phyloP scores from a whole-genome alignment of 2,329 filamentous ascomycete genomes.

The Diaporthe longicolla region DNA sequence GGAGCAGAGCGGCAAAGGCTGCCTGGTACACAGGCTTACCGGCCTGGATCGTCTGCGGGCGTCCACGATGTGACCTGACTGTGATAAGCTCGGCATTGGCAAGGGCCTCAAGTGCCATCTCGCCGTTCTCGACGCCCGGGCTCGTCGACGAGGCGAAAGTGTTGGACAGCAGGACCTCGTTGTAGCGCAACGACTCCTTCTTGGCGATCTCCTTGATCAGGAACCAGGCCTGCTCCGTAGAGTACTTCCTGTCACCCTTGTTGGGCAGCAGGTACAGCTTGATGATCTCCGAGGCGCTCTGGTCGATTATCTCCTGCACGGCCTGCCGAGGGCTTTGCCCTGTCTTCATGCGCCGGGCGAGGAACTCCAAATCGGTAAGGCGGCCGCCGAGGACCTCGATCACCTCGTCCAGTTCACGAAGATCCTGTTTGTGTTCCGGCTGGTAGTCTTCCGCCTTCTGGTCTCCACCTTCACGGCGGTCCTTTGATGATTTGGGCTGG shows the following conservation, averaged over 20 bases:
- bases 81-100: conserved; percentile 89
- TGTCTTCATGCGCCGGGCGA: conserved; percentile 89
- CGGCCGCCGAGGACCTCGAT: conserved; percentile 89
- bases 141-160: conserved; percentile 75
- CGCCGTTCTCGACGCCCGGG: conserved; percentile 70
- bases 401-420: conserved; percentile 82
- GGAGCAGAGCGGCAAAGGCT: conserved; percentile 80
- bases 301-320: conserved; percentile 88
- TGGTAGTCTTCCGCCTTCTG: conserved; percentile 50
- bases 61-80: conserved; percentile 79
- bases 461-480: conserved; percentile 44
- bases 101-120: conserved; percentile 82
- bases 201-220: conserved; percentile 83
- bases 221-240: conserved; percentile 89
- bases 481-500: conserved; percentile 62
- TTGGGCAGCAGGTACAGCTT: conserved; percentile 90
- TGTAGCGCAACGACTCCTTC: conserved; percentile 81
- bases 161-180: conserved; percentile 84
- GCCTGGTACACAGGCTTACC: conserved; percentile 90
- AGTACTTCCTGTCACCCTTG: conserved; percentile 75
- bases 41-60: conserved; percentile 82
- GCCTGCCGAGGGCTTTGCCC: conserved; percentile 87
- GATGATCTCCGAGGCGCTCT: conserved; percentile 89
- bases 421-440: conserved; percentile 60
- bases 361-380: conserved; percentile 94